Base-by-base conservation (phyloP, 2,329 filamentous ascomycete genomes). In the Pyricularia pennisetigena region DNA sequence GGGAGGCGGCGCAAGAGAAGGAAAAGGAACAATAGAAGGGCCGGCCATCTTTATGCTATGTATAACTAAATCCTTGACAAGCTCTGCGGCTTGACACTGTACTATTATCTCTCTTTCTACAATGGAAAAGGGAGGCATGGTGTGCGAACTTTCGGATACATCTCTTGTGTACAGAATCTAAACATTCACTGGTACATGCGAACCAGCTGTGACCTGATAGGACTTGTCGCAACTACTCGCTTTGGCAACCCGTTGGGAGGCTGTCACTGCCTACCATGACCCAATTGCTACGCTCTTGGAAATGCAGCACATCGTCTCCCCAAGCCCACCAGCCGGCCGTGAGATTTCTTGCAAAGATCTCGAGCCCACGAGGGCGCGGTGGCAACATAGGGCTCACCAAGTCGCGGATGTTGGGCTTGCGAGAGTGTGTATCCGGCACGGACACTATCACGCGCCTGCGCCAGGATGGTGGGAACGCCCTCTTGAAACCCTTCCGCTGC, bases 301-400 rank as follows among this genome's bases (percentile, higher is more conserved):
- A 93, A 70, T 85, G 86, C 69, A 92, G 76, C 9, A 86, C 88
- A 73, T 94, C 88, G 72, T 93, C 84, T 3, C 92, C 92, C 90
- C 90, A 94, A 30, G 85, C 85, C 84, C 88, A 91, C 91, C 92
- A 94, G 0, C 90, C 90, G 8, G 86, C 83, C 1, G 91, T 92
- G 63, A 93, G 78, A 74, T 90, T 87, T 68, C 92, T 83, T 1
- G 91, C 90, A 78, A 94, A 95, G 1, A 94, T 81, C 77, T 95
- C 92, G n/a, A 94, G 79, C 2, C 85, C 90, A 20, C 75, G 74
- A 72, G 87, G 89, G 2, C 80, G 76, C 2, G 74, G 71, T 0
- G 80, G 79, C 30, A 91, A 73, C n/a, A 88, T 73, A 4, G 82
- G 78, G 68, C 85, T 82, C 65, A 93, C 84, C 26, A 92, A 72